A percentile compares a stretch with the other conserved stretches of the same genome.
Conservation (phyloP, 805 yeast species). For the Metschnikowia santaceciliae region DNA sequence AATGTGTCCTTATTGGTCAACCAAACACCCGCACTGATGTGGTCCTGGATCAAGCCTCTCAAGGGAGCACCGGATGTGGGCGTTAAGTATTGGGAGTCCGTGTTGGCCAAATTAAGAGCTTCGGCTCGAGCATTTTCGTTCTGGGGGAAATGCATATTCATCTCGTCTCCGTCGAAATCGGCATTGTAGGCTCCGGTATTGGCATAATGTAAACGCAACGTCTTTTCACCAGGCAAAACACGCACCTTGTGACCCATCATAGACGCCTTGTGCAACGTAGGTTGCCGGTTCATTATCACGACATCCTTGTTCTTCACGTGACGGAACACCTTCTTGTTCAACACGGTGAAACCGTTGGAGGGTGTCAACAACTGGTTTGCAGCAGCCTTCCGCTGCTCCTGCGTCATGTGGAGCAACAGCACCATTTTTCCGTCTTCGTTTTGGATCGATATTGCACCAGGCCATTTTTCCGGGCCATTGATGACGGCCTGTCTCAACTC, state of each 20-base stretch:
- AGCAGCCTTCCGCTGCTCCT: slow-evolving; percentile 90
- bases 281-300: slow-evolving; percentile 98
- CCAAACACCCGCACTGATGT: slow-evolving; percentile 99
- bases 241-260: slow-evolving; percentile 99
- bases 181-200: slow-evolving; percentile 99
- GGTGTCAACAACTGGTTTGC: slow-evolving; percentile 96
- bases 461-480: slow-evolving; percentile 98
- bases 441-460: slow-evolving; percentile 96
- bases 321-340: slow-evolving; percentile 90
- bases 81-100: slow-evolving; percentile 95
- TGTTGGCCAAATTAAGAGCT: slow-evolving; percentile 90
- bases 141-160: slow-evolving; percentile 99
- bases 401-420: slow-evolving; percentile 80
- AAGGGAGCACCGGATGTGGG: slow-evolving; percentile 98
- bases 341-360: slow-evolving; percentile 52
- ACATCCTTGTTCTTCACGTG: slow-evolving; percentile 94
- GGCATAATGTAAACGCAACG: slow-evolving; percentile 94
- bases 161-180: slow-evolving; percentile 99
- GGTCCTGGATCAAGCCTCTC: slow-evolving; percentile 98
- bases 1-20: slow-evolving; percentile 88
- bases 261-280: slow-evolving; percentile 97
- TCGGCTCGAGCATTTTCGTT: slow-evolving; percentile 96
- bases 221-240: slow-evolving; percentile 96
- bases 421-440: slow-evolving; percentile 88
- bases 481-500: slow-evolving; percentile 92